phyloP scores from a whole-genome alignment of 805 yeast species.

The Yamadazyma phyllophila region DNA sequence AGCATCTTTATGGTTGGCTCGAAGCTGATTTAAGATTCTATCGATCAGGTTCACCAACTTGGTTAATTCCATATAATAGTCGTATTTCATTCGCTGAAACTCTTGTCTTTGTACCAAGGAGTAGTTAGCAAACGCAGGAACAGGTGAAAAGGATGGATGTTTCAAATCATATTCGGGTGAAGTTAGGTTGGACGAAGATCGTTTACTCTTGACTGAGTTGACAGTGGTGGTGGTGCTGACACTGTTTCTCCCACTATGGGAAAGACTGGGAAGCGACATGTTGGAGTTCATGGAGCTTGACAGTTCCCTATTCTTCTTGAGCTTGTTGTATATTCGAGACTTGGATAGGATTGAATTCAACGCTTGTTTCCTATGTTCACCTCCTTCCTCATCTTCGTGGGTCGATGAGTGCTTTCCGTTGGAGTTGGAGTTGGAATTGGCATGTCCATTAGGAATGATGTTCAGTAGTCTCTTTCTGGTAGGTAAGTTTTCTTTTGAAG shows the following conservation, averaged over 20 bases:
- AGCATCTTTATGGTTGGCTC: constrained; percentile 7
- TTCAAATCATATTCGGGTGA: constrained; percentile 10
- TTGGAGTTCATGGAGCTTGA: constrained; percentile 25
- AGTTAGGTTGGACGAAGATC: constrained; percentile 11
- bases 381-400: constrained; percentile 7
- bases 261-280: constrained; percentile 14
- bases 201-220: constrained; percentile 17
- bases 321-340: constrained; percentile 34
- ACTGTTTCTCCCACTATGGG: constrained; percentile 23
- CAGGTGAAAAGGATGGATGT: constrained; percentile 11
- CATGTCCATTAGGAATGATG: constrained; percentile 6
- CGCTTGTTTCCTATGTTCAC: constrained; percentile 9
- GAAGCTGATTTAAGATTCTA: constrained; percentile 7
- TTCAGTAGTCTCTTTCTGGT: constrained; percentile 19
- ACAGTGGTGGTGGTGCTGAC: constrained; percentile 17
- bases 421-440: too few relatives aligned
- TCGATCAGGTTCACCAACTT: constrained; percentile 14
- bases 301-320: constrained; percentile 39
- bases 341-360: constrained; percentile 23
- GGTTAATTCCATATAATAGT: constrained; percentile 31
- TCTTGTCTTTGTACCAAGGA: constrained; percentile 25
- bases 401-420: too few relatives aligned
- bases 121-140: constrained; percentile 9
- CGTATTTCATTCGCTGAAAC: constrained; percentile 30
- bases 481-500: constrained; percentile 6